Conservation (phyloP, 768 basidiomycete genomes). For the Phylloporus scabripes region DNA sequence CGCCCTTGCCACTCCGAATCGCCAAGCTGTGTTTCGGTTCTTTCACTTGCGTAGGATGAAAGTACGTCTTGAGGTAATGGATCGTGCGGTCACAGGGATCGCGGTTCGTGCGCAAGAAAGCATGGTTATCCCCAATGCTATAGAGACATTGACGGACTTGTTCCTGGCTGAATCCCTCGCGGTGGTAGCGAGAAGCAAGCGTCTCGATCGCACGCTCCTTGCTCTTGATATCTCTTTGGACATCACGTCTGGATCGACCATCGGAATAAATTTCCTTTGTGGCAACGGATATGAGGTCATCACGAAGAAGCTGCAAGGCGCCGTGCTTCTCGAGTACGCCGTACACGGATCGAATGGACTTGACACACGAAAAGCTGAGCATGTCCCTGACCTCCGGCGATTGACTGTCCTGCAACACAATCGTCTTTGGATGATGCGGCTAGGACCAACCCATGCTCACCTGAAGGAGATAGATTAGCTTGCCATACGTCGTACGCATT, state of each 20-base stretch:
- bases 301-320: conserved; percentile 65
- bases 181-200: conserved; percentile 58
- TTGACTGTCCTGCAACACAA: conserved; percentile 67
- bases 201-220: conserved; percentile 84
- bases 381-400: conserved; percentile 75
- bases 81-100: conserved; percentile 90
- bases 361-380: conserved; percentile 72
- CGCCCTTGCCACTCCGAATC: conserved; percentile 75
- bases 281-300: conserved; percentile 68
- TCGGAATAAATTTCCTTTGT: conserved; percentile 82
- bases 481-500: conserved; percentile 86
- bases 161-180: conserved; percentile 57
- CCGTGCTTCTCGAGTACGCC: conserved; percentile 56
- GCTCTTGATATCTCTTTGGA: conserved; percentile 77
- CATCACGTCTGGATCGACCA: conserved; percentile 62
- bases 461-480: conserved; percentile 79
- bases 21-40: conserved; percentile 64
- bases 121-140: conserved; percentile 87
- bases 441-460: conserved; percentile 33
- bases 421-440: background rate
- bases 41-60: conserved; percentile 67
- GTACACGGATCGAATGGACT: conserved; percentile 73
- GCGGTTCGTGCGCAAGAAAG: conserved; percentile 79
- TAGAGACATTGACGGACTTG: conserved; percentile 73
- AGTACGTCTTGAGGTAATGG: conserved; percentile 63